Base-by-base conservation (phyloP, 1,139 yeast species). In the Meyerozyma guilliermondii region DNA sequence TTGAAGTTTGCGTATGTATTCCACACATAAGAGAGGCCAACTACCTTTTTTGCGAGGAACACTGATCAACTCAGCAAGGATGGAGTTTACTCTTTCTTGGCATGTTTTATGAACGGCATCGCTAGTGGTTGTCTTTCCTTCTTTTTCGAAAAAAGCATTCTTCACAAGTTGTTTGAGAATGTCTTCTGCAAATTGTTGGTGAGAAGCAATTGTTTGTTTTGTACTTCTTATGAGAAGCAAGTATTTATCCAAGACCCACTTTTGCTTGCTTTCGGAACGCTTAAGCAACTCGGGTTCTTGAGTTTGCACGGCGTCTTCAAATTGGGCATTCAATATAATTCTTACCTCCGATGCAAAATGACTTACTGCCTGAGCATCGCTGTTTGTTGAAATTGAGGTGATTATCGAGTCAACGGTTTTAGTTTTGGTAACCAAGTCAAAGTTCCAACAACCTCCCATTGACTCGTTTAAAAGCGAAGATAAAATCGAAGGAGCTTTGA, bases 361-460 rank as follows among this genome's bases (percentile, higher is more conserved):
- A 10, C 16, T 9, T 3, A 11, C 14, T 4, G 9, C n/a, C 23
- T 16, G 24, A 4, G 8, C 47, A 16, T 48, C 47, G 5, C 49
- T 52, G 6, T 53, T 43, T 13, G 52, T 54, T 26, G 50, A 51
- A 30, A 76, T 61, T 41, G 48, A 65, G 41, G 46, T 78, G 46
- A 71, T 46, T 17, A 87, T 63, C n/a, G 66, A 62, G 41, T 80
- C 83, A 11, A 80, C 66, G 0, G 89, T 78, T 57, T 83, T 87
- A 0, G 92, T 69, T 55, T 85, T 88, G 4, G 96, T 85, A 27
- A 86, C 60, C 47, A 78, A 73, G 60, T 92, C 98, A 63, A 91
- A 89, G 50, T 82, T 82, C 76, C 77, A 71, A 39, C 84, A 70
- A 4, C 86, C 80, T 8, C 87, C 86, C 38, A 62, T 60, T 2